A percentile compares a stretch with the other conserved stretches of the same genome.
Evolutionary conservation across 179 eudicot genomes (phyloP).

Genomic region (Amaranthus tricolor): DNA sequence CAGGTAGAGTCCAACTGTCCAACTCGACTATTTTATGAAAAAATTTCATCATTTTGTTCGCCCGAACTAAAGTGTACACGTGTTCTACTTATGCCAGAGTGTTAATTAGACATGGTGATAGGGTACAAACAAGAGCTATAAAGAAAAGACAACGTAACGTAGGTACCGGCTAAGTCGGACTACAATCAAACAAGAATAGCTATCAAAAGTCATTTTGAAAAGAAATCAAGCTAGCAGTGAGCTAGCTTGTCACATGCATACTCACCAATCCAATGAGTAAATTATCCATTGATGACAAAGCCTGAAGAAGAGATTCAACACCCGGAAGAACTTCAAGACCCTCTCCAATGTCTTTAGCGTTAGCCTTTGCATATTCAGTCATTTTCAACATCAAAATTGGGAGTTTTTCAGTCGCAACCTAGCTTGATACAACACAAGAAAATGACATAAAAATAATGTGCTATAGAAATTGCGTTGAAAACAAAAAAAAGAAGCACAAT

Average conservation of each 20-base stretch:
- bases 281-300: slow-evolving; percentile 25
- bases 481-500: neutral
- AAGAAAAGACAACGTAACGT: too few relatives aligned
- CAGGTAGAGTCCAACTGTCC: too few relatives aligned
- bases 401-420: slow-evolving; percentile 25
- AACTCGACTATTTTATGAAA: too few relatives aligned
- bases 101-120: too few relatives aligned
- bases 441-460: neutral
- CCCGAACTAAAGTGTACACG: too few relatives aligned
- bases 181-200: neutral
- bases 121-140: too few relatives aligned
- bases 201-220: neutral
- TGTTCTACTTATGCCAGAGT: too few relatives aligned
- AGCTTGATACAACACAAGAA: slow-evolving; percentile 3
- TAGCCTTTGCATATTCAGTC: slow-evolving; percentile 24
- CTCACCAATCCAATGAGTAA: slow-evolving; percentile 25
- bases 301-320: slow-evolving; percentile 24
- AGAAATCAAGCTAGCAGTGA: neutral
- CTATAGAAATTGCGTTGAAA: neutral
- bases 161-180: neutral
- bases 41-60: too few relatives aligned
- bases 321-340: slow-evolving; percentile 28
- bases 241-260: neutral
- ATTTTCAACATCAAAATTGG: slow-evolving; percentile 18
- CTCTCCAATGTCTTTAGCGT: slow-evolving; percentile 17